phyloP scores from a whole-genome alignment of 2,329 filamentous ascomycete species.

The Xylaria sp. region DNA sequence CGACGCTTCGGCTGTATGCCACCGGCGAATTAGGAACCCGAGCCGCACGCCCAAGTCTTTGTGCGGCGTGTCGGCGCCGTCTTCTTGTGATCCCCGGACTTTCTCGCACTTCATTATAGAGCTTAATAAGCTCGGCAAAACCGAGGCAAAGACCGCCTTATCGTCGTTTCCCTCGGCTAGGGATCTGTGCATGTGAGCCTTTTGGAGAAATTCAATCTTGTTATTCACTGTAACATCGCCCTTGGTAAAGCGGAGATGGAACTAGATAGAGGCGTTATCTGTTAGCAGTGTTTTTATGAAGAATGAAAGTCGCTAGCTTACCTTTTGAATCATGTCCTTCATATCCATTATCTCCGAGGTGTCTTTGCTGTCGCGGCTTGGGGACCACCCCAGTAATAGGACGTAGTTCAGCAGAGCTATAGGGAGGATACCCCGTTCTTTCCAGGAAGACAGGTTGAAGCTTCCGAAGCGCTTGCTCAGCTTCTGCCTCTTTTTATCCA shows the following conservation, averaged over 20 bases:
- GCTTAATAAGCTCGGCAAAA: slow-evolving; percentile 33
- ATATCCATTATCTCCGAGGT: slow-evolving; percentile 78
- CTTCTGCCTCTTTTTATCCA: slow-evolving; percentile 76
- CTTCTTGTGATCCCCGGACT: slow-evolving; percentile 7
- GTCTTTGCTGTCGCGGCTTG: slow-evolving; percentile 48
- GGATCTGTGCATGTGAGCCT: slow-evolving; percentile 40
- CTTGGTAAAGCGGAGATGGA: slow-evolving; percentile 88
- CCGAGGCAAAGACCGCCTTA: slow-evolving; percentile 16
- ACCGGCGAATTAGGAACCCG: slow-evolving; percentile 28
- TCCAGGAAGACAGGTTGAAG: slow-evolving; percentile 63
- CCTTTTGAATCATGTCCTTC: slow-evolving; percentile 74
- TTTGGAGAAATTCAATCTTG: slow-evolving; percentile 84
- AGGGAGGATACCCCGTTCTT: slow-evolving; percentile 59
- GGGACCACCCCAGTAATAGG: slow-evolving; percentile 85
- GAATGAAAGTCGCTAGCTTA: slow-evolving; percentile 52
- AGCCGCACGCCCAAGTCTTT: slow-evolving; percentile 29
- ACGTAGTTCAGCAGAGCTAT: slow-evolving; percentile 79
- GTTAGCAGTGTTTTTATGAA: slow-evolving; percentile 12
- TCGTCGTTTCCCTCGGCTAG: slow-evolving; percentile 12
- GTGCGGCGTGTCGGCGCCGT: background rate
- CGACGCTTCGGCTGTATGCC: background rate
- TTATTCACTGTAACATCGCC: slow-evolving; percentile 87
- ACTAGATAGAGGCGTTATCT: slow-evolving; percentile 57
- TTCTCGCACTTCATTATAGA: slow-evolving; percentile 36
- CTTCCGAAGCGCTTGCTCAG: slow-evolving; percentile 84